Percentiles rank a stretch among this genome's conserved stretches.
phyloP scores from a whole-genome alignment of 257 asterid genomes.

The Lithospermum erythrorhizon region DNA sequence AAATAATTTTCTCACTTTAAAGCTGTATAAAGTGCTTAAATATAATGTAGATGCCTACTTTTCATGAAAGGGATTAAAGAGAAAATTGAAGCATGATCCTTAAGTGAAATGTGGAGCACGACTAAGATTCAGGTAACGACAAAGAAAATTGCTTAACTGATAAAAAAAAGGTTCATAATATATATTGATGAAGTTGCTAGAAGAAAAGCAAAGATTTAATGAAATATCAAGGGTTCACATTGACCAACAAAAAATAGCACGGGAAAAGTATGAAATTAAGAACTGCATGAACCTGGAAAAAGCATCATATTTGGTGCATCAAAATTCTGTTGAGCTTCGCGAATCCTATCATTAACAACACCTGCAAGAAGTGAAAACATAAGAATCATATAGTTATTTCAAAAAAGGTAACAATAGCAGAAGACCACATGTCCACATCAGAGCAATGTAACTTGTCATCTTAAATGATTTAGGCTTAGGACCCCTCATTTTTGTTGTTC shows the following conservation, averaged over 20 bases:
- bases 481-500: not conserved
- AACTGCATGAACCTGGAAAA: constrained; percentile 71
- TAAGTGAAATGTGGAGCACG: too few relatives aligned
- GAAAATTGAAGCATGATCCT: too few relatives aligned
- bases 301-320: constrained; percentile 85
- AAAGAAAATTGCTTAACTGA: not conserved
- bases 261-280: not conserved
- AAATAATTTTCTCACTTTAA: too few relatives aligned
- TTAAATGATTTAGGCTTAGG: not conserved
- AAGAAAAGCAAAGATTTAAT: not conserved
- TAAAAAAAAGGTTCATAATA: too few relatives aligned
- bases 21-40: too few relatives aligned
- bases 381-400: not conserved
- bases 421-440: not conserved
- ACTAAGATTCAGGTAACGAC: not conserved
- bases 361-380: constrained; percentile 33
- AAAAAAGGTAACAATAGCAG: not conserved
- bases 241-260: not conserved
- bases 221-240: not conserved
- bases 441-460: not conserved
- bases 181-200: too few relatives aligned
- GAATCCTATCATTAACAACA: constrained; percentile 75
- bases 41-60: too few relatives aligned
- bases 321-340: constrained; percentile 66
- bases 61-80: too few relatives aligned